A percentile compares a stretch with the other conserved stretches of the same genome.
Conservation (phyloP, 805 yeast genomes). For the Saccharomycopsis oosterbeekiorum region DNA sequence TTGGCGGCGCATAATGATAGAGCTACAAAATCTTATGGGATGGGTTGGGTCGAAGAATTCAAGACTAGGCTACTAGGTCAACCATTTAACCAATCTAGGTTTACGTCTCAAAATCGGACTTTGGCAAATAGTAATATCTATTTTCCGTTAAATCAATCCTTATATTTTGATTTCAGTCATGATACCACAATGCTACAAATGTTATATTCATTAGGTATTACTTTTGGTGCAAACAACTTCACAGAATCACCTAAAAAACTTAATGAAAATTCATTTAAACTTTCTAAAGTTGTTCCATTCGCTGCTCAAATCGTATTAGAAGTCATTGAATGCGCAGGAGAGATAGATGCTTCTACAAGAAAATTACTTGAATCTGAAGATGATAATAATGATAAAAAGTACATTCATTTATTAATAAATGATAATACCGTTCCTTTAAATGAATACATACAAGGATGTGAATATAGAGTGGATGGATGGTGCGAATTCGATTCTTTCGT, state of each 20-base stretch:
- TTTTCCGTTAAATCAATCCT: conserved; percentile 35
- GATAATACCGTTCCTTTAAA: conserved; percentile 18
- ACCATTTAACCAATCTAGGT: conserved; percentile 38
- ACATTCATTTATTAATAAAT: conserved; percentile 18
- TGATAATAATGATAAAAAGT: conserved; percentile 4
- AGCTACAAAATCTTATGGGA: conserved; percentile 47
- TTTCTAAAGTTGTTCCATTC: conserved; percentile 14
- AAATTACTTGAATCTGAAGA: not conserved
- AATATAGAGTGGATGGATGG: conserved; percentile 21
- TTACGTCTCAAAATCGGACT: conserved; percentile 38
- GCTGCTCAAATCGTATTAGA: conserved; percentile 18
- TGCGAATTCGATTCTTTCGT: conserved; percentile 16
- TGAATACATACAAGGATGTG: conserved; percentile 14
- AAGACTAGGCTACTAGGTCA: conserved; percentile 34
- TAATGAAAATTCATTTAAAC: not conserved
- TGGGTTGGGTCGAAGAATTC: conserved; percentile 39
- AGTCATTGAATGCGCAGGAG: conserved; percentile 19
- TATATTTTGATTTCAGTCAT: conserved; percentile 68
- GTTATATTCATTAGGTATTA: conserved; percentile 53
- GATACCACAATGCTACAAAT: conserved; percentile 51
- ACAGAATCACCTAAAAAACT: conserved; percentile 3
- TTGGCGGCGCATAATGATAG: conserved; percentile 48
- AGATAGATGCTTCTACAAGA: conserved; percentile 9
- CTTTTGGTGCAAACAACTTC: conserved; percentile 6
- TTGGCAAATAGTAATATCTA: conserved; percentile 21